Conservation (phyloP, 192 early-diverging fungal genomes). For the Kickxella alabastrina region DNA sequence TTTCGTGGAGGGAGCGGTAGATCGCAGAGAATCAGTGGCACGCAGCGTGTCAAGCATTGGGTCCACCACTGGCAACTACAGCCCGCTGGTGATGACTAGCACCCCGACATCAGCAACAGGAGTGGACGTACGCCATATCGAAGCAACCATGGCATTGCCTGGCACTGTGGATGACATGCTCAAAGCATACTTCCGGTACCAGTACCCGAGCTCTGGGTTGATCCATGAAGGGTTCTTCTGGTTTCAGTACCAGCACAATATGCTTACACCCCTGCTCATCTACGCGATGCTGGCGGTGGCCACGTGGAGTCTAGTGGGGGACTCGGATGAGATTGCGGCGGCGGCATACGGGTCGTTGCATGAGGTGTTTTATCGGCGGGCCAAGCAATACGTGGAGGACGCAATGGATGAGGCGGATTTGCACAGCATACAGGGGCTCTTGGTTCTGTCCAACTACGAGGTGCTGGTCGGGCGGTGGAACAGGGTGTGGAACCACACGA, state of each 20-base stretch:
- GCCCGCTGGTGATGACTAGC: conserved; percentile 18
- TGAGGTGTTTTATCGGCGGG: conserved; percentile 39
- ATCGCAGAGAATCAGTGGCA: no score
- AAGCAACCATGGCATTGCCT: conserved; percentile 32
- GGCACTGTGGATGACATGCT: conserved; percentile 49
- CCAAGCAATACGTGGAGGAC: conserved; percentile 48
- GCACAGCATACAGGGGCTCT: conserved; percentile 46
- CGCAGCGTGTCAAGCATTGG: background rate
- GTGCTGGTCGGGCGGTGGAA: conserved; percentile 49
- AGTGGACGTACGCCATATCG: conserved; percentile 35
- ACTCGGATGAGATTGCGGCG: conserved; percentile 20
- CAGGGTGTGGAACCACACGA: conserved; percentile 53
- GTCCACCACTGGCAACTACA: conserved; percentile 14
- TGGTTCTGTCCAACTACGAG: conserved; percentile 51
- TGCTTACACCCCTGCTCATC: conserved; percentile 50
- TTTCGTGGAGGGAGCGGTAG: no score
- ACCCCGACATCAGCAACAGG: no score
- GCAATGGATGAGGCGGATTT: conserved; percentile 50
- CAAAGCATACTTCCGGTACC: conserved; percentile 49
- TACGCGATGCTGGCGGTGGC: conserved; percentile 50
- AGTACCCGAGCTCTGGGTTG: conserved; percentile 47
- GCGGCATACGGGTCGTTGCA: conserved; percentile 39
- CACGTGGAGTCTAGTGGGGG: conserved; percentile 41
- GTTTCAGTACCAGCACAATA: conserved; percentile 46
- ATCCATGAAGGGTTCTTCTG: conserved; percentile 50